phyloP scores from a whole-genome alignment of 202 grass and related monocot genomes.

The Saccharum hybrid region DNA sequence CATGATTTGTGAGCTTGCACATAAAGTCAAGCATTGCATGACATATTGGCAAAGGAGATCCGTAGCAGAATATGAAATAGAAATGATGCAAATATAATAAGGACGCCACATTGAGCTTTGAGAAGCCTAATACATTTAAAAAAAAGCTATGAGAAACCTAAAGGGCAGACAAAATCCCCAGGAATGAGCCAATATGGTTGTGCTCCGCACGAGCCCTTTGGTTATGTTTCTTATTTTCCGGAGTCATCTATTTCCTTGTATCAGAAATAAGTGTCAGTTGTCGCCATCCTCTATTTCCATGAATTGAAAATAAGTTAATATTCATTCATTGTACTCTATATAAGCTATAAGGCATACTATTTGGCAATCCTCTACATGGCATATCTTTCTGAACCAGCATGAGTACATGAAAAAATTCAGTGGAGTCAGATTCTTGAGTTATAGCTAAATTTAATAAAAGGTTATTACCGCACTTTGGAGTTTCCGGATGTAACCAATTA shows the following conservation, averaged over 20 bases:
- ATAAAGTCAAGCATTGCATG: slow-evolving; percentile 6
- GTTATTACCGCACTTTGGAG: slow-evolving; percentile 57
- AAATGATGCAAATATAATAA: neutral
- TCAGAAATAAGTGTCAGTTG: neutral
- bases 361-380: neutral
- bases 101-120: neutral
- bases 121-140: neutral
- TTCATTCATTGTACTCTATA: no score
- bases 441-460: slow-evolving; percentile 1
- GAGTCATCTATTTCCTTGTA: neutral
- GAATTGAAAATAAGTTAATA: neutral
- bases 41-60: neutral
- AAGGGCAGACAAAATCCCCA: neutral
- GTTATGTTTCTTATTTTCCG: neutral
- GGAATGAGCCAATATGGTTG: neutral
- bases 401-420: slow-evolving; percentile 14
- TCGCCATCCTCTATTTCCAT: slow-evolving; percentile 2
- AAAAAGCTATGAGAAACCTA: neutral
- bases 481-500: slow-evolving; percentile 76
- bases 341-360: neutral
- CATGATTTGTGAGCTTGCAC: slow-evolving; percentile 16
- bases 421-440: neutral
- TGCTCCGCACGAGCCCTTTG: neutral
- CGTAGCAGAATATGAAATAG: slow-evolving; percentile 11
- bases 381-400: neutral